Base-by-base conservation (phyloP, 176 grass and related monocot genomes). In the Phoenix roebelenii region DNA sequence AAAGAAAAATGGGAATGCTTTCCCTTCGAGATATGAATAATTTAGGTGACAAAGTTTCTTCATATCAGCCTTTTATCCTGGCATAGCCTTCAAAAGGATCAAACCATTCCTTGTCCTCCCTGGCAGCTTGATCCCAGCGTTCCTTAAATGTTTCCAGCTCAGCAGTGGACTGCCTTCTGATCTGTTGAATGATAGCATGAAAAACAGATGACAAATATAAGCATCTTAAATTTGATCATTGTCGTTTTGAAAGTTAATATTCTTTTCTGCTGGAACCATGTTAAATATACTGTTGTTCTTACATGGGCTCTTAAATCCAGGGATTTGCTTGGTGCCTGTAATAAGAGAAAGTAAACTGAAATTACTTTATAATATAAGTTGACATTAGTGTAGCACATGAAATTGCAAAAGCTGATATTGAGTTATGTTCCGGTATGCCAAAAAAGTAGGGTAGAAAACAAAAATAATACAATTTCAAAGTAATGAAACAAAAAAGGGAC, bases 111-210 rank as follows among this genome's bases (percentile, higher is more conserved):
- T 83, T 81, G 58, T 95, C 90, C 74, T 89, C 83, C 24, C 50
- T 77, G 3, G 84, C 77, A 17, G 90, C 90, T 63, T 72, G 81
- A 66, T 95, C 86, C 90, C 90, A 95, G 60, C 90, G 80, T 49
- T 89, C 60, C 75, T 84, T 95, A 68, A 95, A 95, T 70, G 50
- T 89, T 19, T 77, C 72, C 53, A 95, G 67, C 71, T 95, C 90
- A 66, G 82, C 82, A 51, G 90, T 87, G 10, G 90, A 95, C 50
- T 95, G 80, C 59, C 90, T 95, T 76, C 90, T 89, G 51, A 95
- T 83, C 90, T 95, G 66, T 64, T 68, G 60, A 57, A 16, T 56
- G 0, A 39, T 10, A 39, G 32, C 32, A 39, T 39, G 7, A 39
- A 39, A 39, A 39, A 39, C 9, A 10, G 9, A n/a, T 14, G 5